Base-by-base conservation (phyloP, 306 rosid genomes). In the Hippophae gyantsensis region DNA sequence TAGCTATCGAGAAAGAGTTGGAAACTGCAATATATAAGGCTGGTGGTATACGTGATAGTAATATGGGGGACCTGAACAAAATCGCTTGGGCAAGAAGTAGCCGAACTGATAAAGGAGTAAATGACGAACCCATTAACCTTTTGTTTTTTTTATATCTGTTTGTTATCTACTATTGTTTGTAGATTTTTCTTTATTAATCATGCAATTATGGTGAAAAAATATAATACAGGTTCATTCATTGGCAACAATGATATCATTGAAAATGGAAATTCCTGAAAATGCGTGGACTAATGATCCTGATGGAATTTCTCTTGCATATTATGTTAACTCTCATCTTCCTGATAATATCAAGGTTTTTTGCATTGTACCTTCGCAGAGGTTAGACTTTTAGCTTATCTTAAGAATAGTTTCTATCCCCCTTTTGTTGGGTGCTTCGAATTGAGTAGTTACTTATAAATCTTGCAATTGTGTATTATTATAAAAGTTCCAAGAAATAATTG, bases 81-180 rank as follows among this genome's bases (percentile, higher is more conserved):
- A 85, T 92, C 53, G 75, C 83, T 13, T 92, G 93, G 95, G 92
- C 89, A 26, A 81, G 95, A 83, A 92, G 96, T 48, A 92, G 98
- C 79, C 79, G 98, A 42, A 92, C 95, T 3, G 96, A 92, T 79
- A 92, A 92, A 84, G 96, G 98, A 66, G 98, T 92, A 87, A 83
- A 38, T 74, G 0, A 26, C 63, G 58, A 59, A 64, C 66, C 57
- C 45, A 14, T 58, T 12, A 9, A 70, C 64, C 48, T 1, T 6
- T 60, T 63, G 40, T 32, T 43, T 66, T 12, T 14, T 52, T 12
- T 18, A 13, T 6, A 13, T 6, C 43, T 43, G 55, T 49, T 9
- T 64, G 58, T 47, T 70, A 59, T 49, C 4, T 61, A 25, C 1
- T 49, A 18, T 13, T 14, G 53, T 5, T 11, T 49, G 25, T 10